A percentile compares a stretch with the other conserved stretches of the same genome.
Evolutionary conservation across 306 rosid species (phyloP).

Genomic region (Castanea crenata): DNA sequence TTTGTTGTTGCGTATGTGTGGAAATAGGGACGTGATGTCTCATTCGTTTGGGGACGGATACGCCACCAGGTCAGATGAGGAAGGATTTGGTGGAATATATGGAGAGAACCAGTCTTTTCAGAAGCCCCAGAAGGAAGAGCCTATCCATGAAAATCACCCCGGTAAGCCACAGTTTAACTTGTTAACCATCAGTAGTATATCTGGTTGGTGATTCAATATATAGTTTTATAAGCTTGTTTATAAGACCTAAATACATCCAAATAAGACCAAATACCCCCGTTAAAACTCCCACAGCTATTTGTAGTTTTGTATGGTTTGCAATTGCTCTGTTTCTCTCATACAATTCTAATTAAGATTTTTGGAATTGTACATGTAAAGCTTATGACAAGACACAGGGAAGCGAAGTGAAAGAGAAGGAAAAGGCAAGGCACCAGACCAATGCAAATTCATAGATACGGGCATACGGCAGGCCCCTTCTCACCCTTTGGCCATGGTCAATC

Average conservation of each 20-base stretch:
- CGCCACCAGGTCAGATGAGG: constrained; percentile 71
- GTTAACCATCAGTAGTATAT: too few relatives aligned
- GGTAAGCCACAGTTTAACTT: constrained; percentile 24
- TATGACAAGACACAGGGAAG: constrained; percentile 89
- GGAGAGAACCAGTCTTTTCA: constrained; percentile 35
- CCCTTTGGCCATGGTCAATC: neutral
- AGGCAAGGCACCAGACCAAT: constrained; percentile 48
- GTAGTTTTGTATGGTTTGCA: neutral
- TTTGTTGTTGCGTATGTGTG: neutral
- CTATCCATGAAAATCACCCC: constrained; percentile 66
- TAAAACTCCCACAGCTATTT: neutral
- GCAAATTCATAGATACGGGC: neutral
- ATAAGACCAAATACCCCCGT: neutral
- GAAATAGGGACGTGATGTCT: constrained; percentile 69
- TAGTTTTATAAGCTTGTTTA: too few relatives aligned
- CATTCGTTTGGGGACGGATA: constrained; percentile 86
- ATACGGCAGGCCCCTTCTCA: neutral
- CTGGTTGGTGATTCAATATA: too few relatives aligned
- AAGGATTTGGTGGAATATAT: constrained; percentile 84
- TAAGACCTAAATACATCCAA: too few relatives aligned
- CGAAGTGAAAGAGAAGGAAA: constrained; percentile 92
- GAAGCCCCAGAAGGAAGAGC: constrained; percentile 21
- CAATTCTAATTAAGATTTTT: neutral
- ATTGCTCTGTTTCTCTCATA: neutral
- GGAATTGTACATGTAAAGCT: constrained; percentile 19